These are phyloP conservation scores for Podochytrium sp. DNA, from an alignment of 192 early-diverging fungal genomes.

Conservation along the genomic window DNA sequence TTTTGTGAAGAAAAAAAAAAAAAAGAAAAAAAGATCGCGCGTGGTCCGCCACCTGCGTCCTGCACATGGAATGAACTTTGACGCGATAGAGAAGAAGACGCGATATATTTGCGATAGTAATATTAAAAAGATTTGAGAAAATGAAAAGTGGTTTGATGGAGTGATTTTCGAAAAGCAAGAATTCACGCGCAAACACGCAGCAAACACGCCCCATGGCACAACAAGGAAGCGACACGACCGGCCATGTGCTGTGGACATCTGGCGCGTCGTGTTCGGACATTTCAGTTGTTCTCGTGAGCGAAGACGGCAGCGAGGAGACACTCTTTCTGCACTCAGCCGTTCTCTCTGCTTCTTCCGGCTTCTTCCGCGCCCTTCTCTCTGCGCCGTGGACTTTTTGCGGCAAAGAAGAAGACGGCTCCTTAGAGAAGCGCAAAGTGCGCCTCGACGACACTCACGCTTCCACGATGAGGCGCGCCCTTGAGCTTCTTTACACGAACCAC, in stretches of 20 bases:
- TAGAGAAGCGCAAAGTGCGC: not conserved
- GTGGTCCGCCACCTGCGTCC: too few relatives aligned
- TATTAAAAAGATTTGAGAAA: too few relatives aligned
- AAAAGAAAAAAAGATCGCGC: conserved; percentile 19
- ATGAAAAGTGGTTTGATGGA: too few relatives aligned
- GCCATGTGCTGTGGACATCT: not conserved
- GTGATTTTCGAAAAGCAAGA: too few relatives aligned
- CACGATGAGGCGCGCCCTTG: not conserved
- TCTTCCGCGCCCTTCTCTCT: conserved; percentile 19
- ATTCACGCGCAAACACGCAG: too few relatives aligned
- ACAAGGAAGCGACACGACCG: too few relatives aligned
- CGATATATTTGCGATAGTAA: too few relatives aligned
- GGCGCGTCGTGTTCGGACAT: not conserved
- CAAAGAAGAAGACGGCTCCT: not conserved
- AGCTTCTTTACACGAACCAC: conserved; percentile 20
- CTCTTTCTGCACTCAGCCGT: conserved; percentile 18
- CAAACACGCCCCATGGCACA: too few relatives aligned
- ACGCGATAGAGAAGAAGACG: too few relatives aligned
- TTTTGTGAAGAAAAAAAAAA: conserved; percentile 25
- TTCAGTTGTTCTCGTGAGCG: not conserved
- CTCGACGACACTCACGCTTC: not conserved
- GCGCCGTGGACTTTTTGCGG: not conserved
- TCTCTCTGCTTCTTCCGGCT: not conserved
- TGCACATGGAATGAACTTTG: too few relatives aligned
- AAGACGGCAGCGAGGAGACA: not conserved